phyloP scores from a whole-genome alignment of 2,329 filamentous ascomycete species.

The Camptophora hylomeconis region DNA sequence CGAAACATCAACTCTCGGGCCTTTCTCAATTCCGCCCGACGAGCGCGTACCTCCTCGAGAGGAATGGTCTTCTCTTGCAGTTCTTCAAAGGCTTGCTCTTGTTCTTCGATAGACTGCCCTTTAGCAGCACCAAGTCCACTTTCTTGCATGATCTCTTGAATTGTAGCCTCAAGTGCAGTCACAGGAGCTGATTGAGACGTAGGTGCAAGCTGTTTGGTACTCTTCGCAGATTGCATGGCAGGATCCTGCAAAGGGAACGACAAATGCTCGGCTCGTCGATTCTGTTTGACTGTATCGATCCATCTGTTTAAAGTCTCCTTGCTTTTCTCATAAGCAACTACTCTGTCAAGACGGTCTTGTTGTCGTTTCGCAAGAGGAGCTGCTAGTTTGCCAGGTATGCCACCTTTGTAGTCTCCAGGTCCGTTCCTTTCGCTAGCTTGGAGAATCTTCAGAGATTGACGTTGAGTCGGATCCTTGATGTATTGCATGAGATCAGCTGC shows the following conservation, averaged over 20 bases:
- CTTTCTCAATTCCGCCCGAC: conserved; percentile 61
- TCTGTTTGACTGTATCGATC: conserved; percentile 90
- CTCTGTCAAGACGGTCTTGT: conserved; percentile 71
- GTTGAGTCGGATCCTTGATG: conserved; percentile 60
- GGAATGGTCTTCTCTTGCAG: conserved; percentile 60
- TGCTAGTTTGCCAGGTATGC: conserved; percentile 56
- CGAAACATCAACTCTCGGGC: conserved; percentile 76
- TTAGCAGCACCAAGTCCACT: conserved; percentile 58
- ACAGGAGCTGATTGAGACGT: conserved; percentile 46
- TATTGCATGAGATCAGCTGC: conserved; percentile 63
- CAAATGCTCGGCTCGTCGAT: conserved; percentile 80
- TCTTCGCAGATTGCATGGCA: conserved; percentile 45
- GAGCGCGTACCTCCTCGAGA: conserved; percentile 57
- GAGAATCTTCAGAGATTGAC: conserved; percentile 66
- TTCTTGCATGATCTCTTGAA: conserved; percentile 79
- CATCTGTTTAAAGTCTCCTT: conserved; percentile 83
- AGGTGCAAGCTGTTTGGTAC: conserved; percentile 52
- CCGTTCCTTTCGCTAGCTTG: conserved; percentile 47
- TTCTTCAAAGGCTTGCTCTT: conserved; percentile 56
- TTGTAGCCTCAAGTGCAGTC: conserved; percentile 73
- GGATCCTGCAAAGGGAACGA: conserved; percentile 73
- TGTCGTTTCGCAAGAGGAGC: conserved; percentile 75
- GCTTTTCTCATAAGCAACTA: conserved; percentile 75
- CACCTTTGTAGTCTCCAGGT: conserved; percentile 39
- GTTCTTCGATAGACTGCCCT: conserved; percentile 47